Evolutionary conservation across 805 yeast species (phyloP), one percentile per base, ranked within the genome.

Genomic region (Candida andamanensis): DNA sequence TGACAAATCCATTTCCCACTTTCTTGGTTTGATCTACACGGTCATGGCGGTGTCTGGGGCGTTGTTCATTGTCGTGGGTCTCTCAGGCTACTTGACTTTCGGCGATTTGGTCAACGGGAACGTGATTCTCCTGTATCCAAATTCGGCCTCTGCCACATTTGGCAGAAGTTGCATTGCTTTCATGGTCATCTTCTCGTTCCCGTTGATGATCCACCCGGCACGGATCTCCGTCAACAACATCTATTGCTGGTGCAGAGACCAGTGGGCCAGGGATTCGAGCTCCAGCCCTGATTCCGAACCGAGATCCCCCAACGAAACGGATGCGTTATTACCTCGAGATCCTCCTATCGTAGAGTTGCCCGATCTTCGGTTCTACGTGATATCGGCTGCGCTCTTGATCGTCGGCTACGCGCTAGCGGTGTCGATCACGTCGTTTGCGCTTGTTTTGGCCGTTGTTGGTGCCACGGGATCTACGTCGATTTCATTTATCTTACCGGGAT

Each of bases 381-480:
- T 80, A 27, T 76, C 86, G 0, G 36, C 69, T 0, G 9, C 54
- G 0, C 58, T 83, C 24, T 55, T 77, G 3, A 2, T 64, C 0
- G 35, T 53, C 1, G 69, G 78, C 0, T 83, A 80, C 47, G 37
- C 64, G 0, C 54, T 76, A 13, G 85, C 94, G 0, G 53, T 77
- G 0, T 53, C 74, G 5, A 70, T 83, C 11, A 60, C 67, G 2
- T 80, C 85, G 0, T 75, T 83, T 50, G 89, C 82, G 30, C 67
- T 74, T 17, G 82, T 83, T 2, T 55, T 83, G 31, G 76, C 90
- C 0, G 58, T 83, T 30, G 87, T 83, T 7, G 94, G 94, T 3
- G 82, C 89, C 6, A 83, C 92, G 0, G 94, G 94, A 1, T 83
- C 89, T 4, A 84, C 89, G 0, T 64, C 85, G 14, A 83, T 83